These are phyloP conservation scores for Arachis monticola DNA, from an alignment of 331 rosid genomes.

Conservation along the genomic window DNA sequence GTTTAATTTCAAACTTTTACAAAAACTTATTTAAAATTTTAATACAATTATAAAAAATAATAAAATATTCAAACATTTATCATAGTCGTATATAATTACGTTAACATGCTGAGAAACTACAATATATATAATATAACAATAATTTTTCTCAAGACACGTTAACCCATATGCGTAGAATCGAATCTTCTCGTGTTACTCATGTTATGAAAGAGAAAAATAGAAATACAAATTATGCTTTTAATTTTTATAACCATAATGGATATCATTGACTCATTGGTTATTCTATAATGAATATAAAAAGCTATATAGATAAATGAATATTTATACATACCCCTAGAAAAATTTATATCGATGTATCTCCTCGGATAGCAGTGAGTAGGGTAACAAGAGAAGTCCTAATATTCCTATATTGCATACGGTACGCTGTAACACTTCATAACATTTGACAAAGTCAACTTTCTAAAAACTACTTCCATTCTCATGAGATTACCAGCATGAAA, in stretches of 20 bases:
- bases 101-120: no score
- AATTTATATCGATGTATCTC: no score
- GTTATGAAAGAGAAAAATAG: not conserved
- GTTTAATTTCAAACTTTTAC: not conserved
- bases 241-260: not conserved
- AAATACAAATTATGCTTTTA: not conserved
- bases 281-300: no score
- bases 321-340: no score
- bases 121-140: not conserved
- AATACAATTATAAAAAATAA: not conserved
- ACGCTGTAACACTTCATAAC: not conserved
- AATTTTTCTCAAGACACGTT: not conserved
- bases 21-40: not conserved
- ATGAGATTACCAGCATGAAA: conserved; percentile 28
- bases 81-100: no score
- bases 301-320: not conserved
- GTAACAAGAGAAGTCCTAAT: not conserved
- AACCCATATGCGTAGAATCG: not conserved
- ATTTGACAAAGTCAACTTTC: conserved; percentile 17
- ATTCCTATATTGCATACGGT: not conserved
- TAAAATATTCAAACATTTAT: not conserved
- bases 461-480: conserved; percentile 15
- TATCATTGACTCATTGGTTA: no score
- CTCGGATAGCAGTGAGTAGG: not conserved
- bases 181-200: not conserved